Percentiles rank a stretch among this genome's conserved stretches.
phyloP scores from a whole-genome alignment of 2,329 filamentous ascomycete species.

The Trichoderma lentiforme region DNA sequence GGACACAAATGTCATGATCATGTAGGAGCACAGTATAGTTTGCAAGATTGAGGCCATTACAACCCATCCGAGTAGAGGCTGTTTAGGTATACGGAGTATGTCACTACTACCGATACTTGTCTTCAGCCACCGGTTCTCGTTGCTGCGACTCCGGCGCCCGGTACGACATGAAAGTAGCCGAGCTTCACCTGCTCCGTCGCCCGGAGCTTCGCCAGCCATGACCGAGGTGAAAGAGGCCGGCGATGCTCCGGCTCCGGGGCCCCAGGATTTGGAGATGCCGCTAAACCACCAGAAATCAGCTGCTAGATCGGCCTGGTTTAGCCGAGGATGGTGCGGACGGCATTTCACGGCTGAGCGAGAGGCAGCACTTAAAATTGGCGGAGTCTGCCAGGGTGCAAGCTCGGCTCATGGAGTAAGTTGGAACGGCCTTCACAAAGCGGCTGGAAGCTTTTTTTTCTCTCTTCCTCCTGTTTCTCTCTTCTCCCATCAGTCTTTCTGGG shows the following conservation, averaged over 20 bases:
- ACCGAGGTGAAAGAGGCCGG: conserved; percentile 6
- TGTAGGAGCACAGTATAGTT: not conserved
- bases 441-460: conserved; percentile 1
- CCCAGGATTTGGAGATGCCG: not conserved
- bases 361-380: not conserved
- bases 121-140: not conserved
- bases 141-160: not conserved
- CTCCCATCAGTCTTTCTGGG: not conserved
- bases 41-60: too few species aligned
- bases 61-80: not conserved
- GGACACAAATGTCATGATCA: not conserved
- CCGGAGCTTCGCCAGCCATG: conserved; percentile 2
- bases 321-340: conserved; percentile 18
- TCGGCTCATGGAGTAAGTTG: not conserved
- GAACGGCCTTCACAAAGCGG: not conserved
- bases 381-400: not conserved
- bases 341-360: conserved; percentile 16
- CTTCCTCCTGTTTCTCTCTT: not conserved
- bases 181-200: conserved; percentile 8
- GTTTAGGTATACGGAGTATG: not conserved
- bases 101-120: not conserved
- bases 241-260: conserved; percentile 15
- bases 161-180: not conserved
- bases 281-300: not conserved
- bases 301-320: conserved; percentile 17